phyloP scores from a whole-genome alignment of 345 rosid species.

The Ailanthus altissimus region DNA sequence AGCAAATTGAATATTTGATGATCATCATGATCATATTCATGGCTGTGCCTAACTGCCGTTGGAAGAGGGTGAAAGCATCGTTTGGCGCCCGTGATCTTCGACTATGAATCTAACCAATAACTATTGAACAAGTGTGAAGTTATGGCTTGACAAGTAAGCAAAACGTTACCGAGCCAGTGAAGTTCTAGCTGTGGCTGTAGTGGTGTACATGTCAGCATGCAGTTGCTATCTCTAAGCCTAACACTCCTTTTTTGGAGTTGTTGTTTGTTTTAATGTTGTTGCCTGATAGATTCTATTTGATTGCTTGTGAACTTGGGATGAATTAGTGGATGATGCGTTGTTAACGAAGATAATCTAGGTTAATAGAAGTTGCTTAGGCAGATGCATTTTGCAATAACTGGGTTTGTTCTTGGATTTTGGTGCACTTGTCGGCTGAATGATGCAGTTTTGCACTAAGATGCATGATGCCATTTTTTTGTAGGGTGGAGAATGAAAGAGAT shows the following conservation, averaged over 20 bases:
- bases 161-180: conserved; percentile 1
- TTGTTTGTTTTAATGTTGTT: not conserved
- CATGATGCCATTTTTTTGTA: not conserved
- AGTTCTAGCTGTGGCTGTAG: not conserved
- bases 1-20: not conserved
- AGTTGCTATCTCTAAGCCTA: conserved; percentile 30
- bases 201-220: conserved; percentile 40
- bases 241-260: conserved; percentile 19
- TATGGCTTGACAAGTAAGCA: conserved; percentile 5
- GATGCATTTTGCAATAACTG: not conserved
- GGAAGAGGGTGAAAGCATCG: conserved; percentile 33
- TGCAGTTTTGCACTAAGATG: not conserved
- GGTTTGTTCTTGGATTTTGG: conserved; percentile 16
- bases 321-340: conserved; percentile 40
- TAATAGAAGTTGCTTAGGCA: not conserved
- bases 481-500: not conserved
- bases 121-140: not conserved
- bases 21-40: not conserved
- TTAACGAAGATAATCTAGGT: conserved; percentile 26
- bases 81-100: conserved; percentile 56
- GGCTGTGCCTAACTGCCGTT: conserved; percentile 62
- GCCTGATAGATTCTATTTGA: not conserved
- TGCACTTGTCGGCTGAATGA: conserved; percentile 12
- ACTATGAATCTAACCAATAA: conserved; percentile 33
- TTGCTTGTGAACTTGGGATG: conserved; percentile 18